Evolutionary conservation across 352 stramenopile species (phyloP), one percentile per base, ranked within the genome.

Genomic region (Phytopythium delawarense): DNA sequence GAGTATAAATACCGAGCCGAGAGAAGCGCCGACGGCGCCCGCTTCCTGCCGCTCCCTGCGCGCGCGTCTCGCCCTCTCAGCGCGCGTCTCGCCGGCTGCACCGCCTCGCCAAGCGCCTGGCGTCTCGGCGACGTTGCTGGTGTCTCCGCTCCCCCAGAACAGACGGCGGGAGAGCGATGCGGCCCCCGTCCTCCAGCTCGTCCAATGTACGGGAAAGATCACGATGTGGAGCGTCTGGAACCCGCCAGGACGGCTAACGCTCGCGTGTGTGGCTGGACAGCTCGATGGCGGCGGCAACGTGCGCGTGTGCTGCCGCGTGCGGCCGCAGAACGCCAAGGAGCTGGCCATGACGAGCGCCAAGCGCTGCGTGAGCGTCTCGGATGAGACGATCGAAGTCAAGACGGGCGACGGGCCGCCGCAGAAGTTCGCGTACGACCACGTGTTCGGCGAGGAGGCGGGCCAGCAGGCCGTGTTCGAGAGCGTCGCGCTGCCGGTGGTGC

Each of bases 401-500:
- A 75, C 73, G 0, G 76, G 69, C 56, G 81, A 88, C 32, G 84
- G 80, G 35, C 69, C 57, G 59, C 68, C 73, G n/a, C 81, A 92
- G 49, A 89, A 83, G 51, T 96, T 92, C 65, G 94, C 79, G 45
- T 98, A 97, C 70, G 92, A 98, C 69, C 71, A 85, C 35, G 89
- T 97, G 1, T 98, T 98, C 67, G 77, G 76, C 20, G 78, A 93
- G n/a, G 66, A 81, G 15, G 75, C 86, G 23, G 78, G 81, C 61
- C 92, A 98, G 70, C 71, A 91, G 59, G 76, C 84, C 16, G 85
- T 98, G 12, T 98, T 98, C 61, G 83, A 97, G 63, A 81, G 79
- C 56, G 86, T 96, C 25, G 92, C 88, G 34, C 76, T 80, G 9
- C 91, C 92, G 4, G 79, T 98, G 21, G 88, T 98, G 2, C 76